These are phyloP conservation scores for Aspergillus carlsbadensis DNA, from an alignment of 495 filamentous ascomycete species.

Conservation along the genomic window DNA sequence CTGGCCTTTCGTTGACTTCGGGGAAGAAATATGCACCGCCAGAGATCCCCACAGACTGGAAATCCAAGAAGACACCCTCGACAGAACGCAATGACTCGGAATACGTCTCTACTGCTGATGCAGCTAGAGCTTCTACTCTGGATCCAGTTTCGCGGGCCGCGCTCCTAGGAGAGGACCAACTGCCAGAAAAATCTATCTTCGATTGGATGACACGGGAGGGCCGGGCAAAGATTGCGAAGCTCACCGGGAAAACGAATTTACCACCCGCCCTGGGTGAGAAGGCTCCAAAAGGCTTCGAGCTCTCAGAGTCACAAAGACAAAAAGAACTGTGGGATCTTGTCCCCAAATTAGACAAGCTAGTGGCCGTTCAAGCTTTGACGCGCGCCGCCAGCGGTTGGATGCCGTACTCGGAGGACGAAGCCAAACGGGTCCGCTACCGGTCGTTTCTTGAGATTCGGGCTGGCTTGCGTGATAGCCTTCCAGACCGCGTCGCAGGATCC, in stretches of 20 bases:
- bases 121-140: conserved; percentile 71
- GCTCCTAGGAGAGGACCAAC: conserved; percentile 74
- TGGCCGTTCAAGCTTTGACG: conserved; percentile 71
- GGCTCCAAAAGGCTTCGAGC: conserved; percentile 58
- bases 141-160: conserved; percentile 78
- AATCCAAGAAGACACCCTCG: conserved; percentile 56
- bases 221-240: conserved; percentile 71
- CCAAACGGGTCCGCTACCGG: conserved; percentile 75
- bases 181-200: conserved; percentile 94
- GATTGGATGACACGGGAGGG: conserved; percentile 85
- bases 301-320: conserved; percentile 56
- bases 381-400: conserved; percentile 73
- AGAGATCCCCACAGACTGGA: conserved; percentile 74
- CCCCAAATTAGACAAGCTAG: conserved; percentile 70
- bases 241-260: conserved; percentile 73
- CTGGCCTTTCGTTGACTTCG: conserved; percentile 47
- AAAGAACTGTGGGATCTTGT: conserved; percentile 63
- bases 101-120: conserved; percentile 71
- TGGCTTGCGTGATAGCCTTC: conserved; percentile 58
- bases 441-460: conserved; percentile 77
- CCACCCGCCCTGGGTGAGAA: conserved; percentile 76
- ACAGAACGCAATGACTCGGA: conserved; percentile 29
- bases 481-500: conserved; percentile 54
- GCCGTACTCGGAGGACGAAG: conserved; percentile 81
- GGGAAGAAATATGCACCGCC: conserved; percentile 73